A percentile compares a stretch with the other conserved stretches of the same genome.
These are phyloP conservation scores for Xylaria hypoxylon DNA, from an alignment of 2,329 filamentous ascomycete genomes.

Conservation along the genomic window DNA sequence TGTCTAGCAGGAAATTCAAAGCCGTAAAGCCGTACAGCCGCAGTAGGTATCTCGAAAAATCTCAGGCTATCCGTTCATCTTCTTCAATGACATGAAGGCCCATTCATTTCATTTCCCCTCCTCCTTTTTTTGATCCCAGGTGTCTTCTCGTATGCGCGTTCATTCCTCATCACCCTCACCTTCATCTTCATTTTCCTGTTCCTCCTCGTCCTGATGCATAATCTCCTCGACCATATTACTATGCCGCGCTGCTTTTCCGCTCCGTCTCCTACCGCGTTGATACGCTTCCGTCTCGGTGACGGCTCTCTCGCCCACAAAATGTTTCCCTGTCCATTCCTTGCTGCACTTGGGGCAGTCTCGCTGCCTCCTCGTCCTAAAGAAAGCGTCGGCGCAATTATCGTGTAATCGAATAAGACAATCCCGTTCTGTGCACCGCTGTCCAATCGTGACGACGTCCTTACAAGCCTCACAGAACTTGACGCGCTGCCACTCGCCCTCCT, in stretches of 20 bases:
- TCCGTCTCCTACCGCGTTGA: constrained; percentile 57
- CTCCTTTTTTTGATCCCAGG: not conserved
- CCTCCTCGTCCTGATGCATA: constrained; percentile 48
- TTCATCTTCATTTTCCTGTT: constrained; percentile 46
- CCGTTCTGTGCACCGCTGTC: constrained; percentile 77
- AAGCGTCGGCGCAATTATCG: constrained; percentile 78
- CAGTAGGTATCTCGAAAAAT: not conserved
- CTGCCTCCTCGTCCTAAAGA: constrained; percentile 74
- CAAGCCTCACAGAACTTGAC: constrained; percentile 92
- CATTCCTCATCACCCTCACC: not conserved
- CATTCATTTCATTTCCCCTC: not conserved
- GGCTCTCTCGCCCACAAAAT: constrained; percentile 68
- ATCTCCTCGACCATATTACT: constrained; percentile 53
- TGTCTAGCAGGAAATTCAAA: not conserved
- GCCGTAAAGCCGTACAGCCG: constrained; percentile 3
- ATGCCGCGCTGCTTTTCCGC: constrained; percentile 49
- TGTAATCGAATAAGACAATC: constrained; percentile 80
- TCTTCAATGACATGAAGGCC: not conserved
- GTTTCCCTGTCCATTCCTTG: constrained; percentile 61
- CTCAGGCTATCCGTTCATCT: not conserved
- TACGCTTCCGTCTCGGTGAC: constrained; percentile 66
- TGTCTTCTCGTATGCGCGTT: not conserved
- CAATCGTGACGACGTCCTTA: constrained; percentile 87
- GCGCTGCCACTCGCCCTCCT: constrained; percentile 72
- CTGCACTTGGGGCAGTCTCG: constrained; percentile 74